These are phyloP conservation scores for Solidago caesia DNA, from an alignment of 129 eudicot genomes.

Conservation along the genomic window DNA sequence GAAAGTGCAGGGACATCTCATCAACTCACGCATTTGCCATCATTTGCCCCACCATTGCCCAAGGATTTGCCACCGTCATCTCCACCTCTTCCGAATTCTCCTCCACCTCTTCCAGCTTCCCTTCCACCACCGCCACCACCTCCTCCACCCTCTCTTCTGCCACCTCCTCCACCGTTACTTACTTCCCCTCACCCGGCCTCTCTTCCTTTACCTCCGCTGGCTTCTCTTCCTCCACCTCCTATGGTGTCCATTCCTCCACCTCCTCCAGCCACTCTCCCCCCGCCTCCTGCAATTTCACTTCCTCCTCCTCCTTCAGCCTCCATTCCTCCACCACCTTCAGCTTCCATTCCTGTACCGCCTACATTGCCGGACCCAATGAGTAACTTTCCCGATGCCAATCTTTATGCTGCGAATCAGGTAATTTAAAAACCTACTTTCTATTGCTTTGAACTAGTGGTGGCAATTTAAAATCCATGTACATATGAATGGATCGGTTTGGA, in stretches of 20 bases:
- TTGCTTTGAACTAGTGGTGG: not conserved
- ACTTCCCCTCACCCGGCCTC: conserved; percentile 30
- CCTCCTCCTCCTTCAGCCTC: conserved; percentile 17
- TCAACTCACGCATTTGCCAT: conserved; percentile 30
- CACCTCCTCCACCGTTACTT: conserved; percentile 21
- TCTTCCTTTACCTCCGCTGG: conserved; percentile 29
- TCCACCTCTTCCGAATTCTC: conserved; percentile 57
- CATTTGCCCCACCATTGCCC: conserved; percentile 55
- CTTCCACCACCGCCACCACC: conserved; percentile 36
- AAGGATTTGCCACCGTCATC: conserved; percentile 53
- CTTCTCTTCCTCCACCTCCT: conserved; percentile 29
- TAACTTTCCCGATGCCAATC: conserved; percentile 35
- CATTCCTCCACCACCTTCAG: conserved; percentile 21
- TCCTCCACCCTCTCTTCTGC: conserved; percentile 26
- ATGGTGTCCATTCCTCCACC: conserved; percentile 20
- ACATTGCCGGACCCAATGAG: conserved; percentile 26
- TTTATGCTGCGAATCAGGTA: conserved; percentile 46
- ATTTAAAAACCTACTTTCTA: not conserved
- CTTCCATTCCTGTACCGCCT: conserved; percentile 21
- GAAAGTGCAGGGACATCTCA: conserved; percentile 37
- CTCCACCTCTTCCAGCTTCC: conserved; percentile 40
- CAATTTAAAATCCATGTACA: not conserved
- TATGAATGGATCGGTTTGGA: not conserved
- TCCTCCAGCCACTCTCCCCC: conserved; percentile 21
- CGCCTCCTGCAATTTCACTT: conserved; percentile 20